Evolutionary conservation across 2,329 filamentous ascomycete genomes (phyloP).

Genomic region (Polytolypa hystricis): DNA sequence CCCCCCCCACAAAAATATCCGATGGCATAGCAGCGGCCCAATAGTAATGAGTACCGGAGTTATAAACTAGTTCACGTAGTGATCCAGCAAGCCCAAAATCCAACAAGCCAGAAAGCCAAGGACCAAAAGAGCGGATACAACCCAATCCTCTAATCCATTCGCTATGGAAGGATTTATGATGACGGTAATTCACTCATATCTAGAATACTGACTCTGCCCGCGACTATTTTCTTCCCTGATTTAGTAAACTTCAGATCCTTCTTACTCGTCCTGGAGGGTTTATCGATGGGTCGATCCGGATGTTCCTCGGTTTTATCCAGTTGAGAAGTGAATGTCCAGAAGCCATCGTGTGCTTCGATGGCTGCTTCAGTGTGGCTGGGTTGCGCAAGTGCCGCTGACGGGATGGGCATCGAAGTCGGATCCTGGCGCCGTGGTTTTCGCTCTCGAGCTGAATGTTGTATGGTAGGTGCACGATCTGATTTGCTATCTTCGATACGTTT

Average conservation of each 20-base stretch:
- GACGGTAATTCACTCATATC: slow-evolving; percentile 1
- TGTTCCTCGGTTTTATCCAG: not conserved
- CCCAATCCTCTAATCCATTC: not conserved
- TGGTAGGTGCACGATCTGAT: not conserved
- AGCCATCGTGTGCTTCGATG: slow-evolving; percentile 4
- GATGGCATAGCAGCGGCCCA: too few species aligned
- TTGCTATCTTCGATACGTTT: not conserved
- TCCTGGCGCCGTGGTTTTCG: not conserved
- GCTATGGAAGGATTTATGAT: not conserved
- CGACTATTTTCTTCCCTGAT: not conserved
- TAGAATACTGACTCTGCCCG: slow-evolving; percentile 3
- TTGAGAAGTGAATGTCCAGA: slow-evolving; percentile 1
- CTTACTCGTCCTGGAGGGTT: not conserved
- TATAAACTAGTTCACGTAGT: not conserved
- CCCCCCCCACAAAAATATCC: too few species aligned
- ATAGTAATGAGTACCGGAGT: not conserved
- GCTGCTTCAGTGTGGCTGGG: not conserved
- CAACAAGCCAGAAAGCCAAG: not conserved
- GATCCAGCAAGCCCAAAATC: too few species aligned
- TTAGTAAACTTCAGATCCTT: not conserved
- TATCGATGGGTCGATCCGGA: not conserved
- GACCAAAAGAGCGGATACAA: not conserved
- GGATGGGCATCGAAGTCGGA: too few species aligned
- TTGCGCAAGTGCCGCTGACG: too few species aligned
- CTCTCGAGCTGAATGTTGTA: not conserved